Base-by-base conservation (phyloP, 169 alveolate species). In the Plasmodium adleri region DNA sequence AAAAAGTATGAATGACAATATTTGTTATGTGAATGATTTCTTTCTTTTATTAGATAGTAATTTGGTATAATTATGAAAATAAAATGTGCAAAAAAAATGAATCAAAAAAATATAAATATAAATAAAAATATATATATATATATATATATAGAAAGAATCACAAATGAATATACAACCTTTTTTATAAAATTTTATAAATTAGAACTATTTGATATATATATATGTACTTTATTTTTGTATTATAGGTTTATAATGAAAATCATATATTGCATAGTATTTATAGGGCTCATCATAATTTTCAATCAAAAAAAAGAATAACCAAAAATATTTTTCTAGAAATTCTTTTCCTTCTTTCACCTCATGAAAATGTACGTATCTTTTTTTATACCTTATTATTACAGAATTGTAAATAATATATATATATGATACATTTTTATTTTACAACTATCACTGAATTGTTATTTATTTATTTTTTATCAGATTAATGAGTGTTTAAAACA, bases 181-280 rank as follows among this genome's bases (percentile, higher is more conserved):
- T 32, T 32, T 32, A 32, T 32, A 32, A 32, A 32, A 32, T 52
- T 13, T 52, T 7, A 52, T 6, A 56, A 15, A 56, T n/a, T 56
- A 13, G 0, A 12, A 56, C 5, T 56, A 56, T 7, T 56, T 56
- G 5, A 56, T 17, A 32, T 15, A 59, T 45, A 47, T 64, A 6
- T 24, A 7, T 43, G 24, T 43, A 24, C 67, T 66, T 64, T 64
- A 9, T 6, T 20, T 63, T 58, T 43, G 10, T 17, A 20, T 28
- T 68, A 8, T 59, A 78, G 89, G 68, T 78, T 49, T 78, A 39
- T 54, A 59, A 70, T 78, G 89, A 78, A 7, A 50, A 32, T 22
- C 89, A 78, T 71, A 78, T 78, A 26, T 22, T 78, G 24, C 89
- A 78, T 59, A 78, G 89, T 59, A 66, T 78, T 58, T 78, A 78